Base-by-base conservation (phyloP, 768 basidiomycete species). In the Hericium coralloides region DNA sequence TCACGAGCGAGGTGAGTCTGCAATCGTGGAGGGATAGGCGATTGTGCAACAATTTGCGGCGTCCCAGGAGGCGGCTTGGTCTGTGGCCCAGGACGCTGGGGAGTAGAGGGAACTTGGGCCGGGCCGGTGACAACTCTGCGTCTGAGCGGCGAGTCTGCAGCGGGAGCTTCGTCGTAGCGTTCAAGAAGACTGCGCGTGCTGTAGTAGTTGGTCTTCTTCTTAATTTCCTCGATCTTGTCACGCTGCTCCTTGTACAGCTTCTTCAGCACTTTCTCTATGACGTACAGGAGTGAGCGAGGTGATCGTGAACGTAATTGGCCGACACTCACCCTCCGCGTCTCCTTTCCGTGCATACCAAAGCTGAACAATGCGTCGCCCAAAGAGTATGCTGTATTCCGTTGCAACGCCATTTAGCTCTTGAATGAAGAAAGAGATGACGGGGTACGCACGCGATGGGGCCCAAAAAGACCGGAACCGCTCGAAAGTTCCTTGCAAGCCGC, bases 131-230 rank as follows among this genome's bases (percentile, higher is more conserved):
- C 72, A 53, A 59, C 63, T 53, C 64, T 69, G 47, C 66, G 63
- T 48, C 72, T 59, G 10, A 78, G 72, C 4, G 63, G 75, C 1
- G 77, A 74, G 12, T 64, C 49, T 23, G 63, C 68, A 1, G 67
- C 58, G 2, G 77, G 67, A 17, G 72, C 65, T 38, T 89, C 89
- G 60, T 95, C 95, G 64, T 97, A 98, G 57, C 84, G 83, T 67
- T 95, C 92, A 17, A 99, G 76, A 48, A 99, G 77, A 63, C 87
- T 91, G 53, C 89, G 85, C 26, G 94, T 99, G 12, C 82, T 83
- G 67, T 99, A 92, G 70, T 91, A 99, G 63, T 98, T 95, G 2
- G 95, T 98, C 69, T 90, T 93, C 75, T 93, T 92, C 79, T 99
- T 99, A 63, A 98, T 91, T 63, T 97, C 95, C 60, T 95, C 93